Evolutionary conservation across 352 stramenopile species (phyloP), one percentile per base, ranked within the genome.

Genomic region (Hyaloperonospora brassicae): DNA sequence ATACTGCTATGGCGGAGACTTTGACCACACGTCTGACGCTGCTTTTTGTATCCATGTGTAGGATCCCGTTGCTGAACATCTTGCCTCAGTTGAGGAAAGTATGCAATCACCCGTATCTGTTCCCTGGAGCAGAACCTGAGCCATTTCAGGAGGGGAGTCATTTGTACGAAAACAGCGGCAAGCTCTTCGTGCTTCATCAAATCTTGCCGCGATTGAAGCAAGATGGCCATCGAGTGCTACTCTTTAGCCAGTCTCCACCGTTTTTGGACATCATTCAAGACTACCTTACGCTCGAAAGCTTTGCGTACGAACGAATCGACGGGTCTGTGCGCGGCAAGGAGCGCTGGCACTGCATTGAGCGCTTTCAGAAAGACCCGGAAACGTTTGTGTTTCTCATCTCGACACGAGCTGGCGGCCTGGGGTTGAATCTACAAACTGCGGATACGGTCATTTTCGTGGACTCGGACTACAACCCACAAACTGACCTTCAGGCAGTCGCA

Each of bases 41-140:
- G n/a, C 1, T 39, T 48, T 59, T 6, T 47, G 4, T 47, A 25
- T 51, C 7, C 24, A 14, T 31, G 47, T 50, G 17, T 49, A 86
- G 76, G 47, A 53, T 88, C 27, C 73, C 84, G 47, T 73, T 99
- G 48, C 97, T 97, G 44, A 99, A 99, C 68, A 87, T 99, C 57
- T 80, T 98, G 14, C 98, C 98, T 59, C 89, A 99, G 54, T 60
- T 91, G 7, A 70, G 79, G 8, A 91, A 91, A 56, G 76, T 70
- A 1, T 89, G 79, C 53, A 89, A 88, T 40, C 81, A 91, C 46
- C 81, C 81, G 36, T 99, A 98, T 66, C 57, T 99, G 48, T 93
- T 99, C 24, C 60, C 80, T 23, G 79, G 79, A 21, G 76, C 76
- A 17, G 80, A 90, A 43, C 78, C 73, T 1, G 80, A 90, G 38